phyloP scores from a whole-genome alignment of 2,329 filamentous ascomycete species.

The Fusarium sp. region DNA sequence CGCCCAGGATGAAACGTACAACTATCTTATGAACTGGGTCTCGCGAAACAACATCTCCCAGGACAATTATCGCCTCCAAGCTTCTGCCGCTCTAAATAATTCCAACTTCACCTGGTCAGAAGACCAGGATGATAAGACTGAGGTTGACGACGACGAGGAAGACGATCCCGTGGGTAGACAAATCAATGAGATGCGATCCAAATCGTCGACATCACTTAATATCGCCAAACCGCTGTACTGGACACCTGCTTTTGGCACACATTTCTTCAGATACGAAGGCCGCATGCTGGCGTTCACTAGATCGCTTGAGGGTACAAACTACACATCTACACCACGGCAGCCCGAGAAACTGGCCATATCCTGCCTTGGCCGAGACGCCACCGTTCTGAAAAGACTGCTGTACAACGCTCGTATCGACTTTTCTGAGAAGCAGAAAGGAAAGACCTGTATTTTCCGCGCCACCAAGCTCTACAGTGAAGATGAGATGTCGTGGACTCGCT shows the following conservation, averaged over 20 bases:
- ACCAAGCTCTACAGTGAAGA: not conserved
- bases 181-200: not conserved
- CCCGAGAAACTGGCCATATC: constrained; percentile 10
- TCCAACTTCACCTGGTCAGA: not conserved
- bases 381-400: not conserved
- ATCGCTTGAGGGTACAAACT: not conserved
- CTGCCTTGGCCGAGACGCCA: constrained; percentile 15
- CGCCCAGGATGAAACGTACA: constrained; percentile 10
- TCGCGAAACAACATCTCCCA: not conserved
- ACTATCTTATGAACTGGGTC: constrained; percentile 13
- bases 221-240: constrained; percentile 3
- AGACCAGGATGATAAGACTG: not conserved
- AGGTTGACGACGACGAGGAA: not conserved
- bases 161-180: not conserved
- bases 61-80: constrained; percentile 2
- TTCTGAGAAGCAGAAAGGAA: not conserved
- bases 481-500: not conserved
- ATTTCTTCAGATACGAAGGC: constrained; percentile 4
- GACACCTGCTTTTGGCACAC: constrained; percentile 6
- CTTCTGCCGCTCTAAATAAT: not conserved
- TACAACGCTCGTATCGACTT: constrained; percentile 11
- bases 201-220: not conserved
- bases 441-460: constrained; percentile 9
- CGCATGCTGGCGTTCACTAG: constrained; percentile 4
- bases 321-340: not conserved